Evolutionary conservation across 192 early-diverging fungal genomes (phyloP), one percentile per base, ranked within the genome.

Genomic region (Coemansia sp.): DNA sequence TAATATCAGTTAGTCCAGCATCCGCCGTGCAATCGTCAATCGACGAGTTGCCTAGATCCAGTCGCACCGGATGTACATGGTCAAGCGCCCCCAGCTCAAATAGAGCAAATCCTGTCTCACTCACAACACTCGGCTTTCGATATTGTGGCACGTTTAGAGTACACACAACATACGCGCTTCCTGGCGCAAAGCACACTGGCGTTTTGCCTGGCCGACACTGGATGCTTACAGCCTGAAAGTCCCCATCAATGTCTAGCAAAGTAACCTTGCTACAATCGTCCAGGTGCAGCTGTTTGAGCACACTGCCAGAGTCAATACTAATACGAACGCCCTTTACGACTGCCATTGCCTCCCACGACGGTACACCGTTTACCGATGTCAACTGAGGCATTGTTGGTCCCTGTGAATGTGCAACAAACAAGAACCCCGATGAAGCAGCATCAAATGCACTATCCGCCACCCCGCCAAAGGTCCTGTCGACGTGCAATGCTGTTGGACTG

Each of bases 131-230:
- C 37, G n/a, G 11, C 25, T 57, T 63, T 37, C 49, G 45, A 7
- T 14, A 38, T 2, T 32, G 38, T 7, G 58, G 8, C n/a, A 43
- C 29, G 25, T 43, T 37, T n/a, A 23, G 22, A 12, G 64, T 23
- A 25, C 75, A 78, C 15, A 78, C 17, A 8, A 69, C 49, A 39
- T 69, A 78, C 0, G 75, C 70, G 27, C 53, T 52, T 2, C 66
- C 70, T 3, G 66, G 22, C 2, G 56, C 57, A 37, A 78, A 56
- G 12, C 35, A 27, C 4, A 45, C 66, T 2, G 70, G 63, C 15
- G 64, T 17, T 32, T 69, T n/a, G 2, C 17, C 56, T 1, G 61
- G 66, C 8, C 43, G 11, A 41, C 48, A 72, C 2, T 52, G 21
- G 11, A 78, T n/a, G 7, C 64, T 21, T 23, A 67, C 55, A 7